Percentiles rank a stretch among this genome's conserved stretches.
Evolutionary conservation across 2,329 filamentous ascomycete species (phyloP).

Genomic region (Fusarium sororula): DNA sequence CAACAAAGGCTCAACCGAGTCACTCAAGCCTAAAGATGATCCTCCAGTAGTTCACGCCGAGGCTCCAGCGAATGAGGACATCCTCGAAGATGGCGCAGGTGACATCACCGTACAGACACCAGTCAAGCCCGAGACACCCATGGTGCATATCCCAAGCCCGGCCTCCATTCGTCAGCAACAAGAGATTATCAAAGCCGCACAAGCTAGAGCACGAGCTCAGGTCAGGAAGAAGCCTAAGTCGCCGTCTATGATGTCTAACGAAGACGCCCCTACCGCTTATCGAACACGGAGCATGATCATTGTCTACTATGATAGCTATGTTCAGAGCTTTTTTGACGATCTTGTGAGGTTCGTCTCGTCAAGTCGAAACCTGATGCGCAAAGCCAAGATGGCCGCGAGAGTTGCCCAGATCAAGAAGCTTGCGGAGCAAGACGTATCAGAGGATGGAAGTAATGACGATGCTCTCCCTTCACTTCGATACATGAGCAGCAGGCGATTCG

Average conservation of each 20-base stretch:
- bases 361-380: slow-evolving; percentile 84
- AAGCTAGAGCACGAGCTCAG: slow-evolving; percentile 54
- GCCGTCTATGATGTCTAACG: slow-evolving; percentile 61
- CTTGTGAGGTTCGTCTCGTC: slow-evolving; percentile 84
- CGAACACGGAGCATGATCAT: slow-evolving; percentile 80
- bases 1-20: slow-evolving; percentile 64
- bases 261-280: slow-evolving; percentile 63
- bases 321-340: slow-evolving; percentile 83
- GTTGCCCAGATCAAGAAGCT: slow-evolving; percentile 72
- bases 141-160: slow-evolving; percentile 35
- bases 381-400: slow-evolving; percentile 84
- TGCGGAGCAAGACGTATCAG: slow-evolving; percentile 66
- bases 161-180: slow-evolving; percentile 50
- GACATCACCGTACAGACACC: slow-evolving; percentile 16
- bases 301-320: slow-evolving; percentile 91
- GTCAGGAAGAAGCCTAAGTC: slow-evolving; percentile 61
- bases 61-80: slow-evolving; percentile 13
- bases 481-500: slow-evolving; percentile 50
- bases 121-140: slow-evolving; percentile 42
- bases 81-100: slow-evolving; percentile 31
- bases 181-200: slow-evolving; percentile 56
- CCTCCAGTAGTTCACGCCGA: slow-evolving; percentile 35
- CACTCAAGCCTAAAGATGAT: slow-evolving; percentile 59
- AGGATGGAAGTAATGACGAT: slow-evolving; percentile 56
- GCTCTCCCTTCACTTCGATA: slow-evolving; percentile 53